phyloP scores from a whole-genome alignment of 139 green algal species.

The Eudorina sp. region DNA sequence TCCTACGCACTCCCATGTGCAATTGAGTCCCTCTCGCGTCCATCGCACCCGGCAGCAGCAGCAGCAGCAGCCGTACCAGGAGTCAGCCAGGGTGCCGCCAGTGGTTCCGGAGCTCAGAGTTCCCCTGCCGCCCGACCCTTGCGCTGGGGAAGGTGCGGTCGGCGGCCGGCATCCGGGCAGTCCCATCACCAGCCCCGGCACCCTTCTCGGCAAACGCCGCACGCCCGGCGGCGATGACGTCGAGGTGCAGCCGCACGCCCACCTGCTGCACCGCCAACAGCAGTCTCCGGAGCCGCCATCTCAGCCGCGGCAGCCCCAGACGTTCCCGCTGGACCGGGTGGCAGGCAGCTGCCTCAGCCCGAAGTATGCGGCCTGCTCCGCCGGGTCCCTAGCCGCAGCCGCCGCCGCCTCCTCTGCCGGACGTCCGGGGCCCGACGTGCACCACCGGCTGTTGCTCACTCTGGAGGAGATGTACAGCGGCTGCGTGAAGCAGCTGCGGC shows the following conservation, averaged over 20 bases:
- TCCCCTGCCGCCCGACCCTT: background rate
- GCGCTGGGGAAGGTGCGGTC: background rate
- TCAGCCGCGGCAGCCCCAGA: background rate
- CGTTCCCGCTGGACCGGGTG: too few species aligned
- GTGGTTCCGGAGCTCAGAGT: background rate
- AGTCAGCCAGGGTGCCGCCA: too few species aligned
- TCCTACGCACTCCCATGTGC: too few species aligned
- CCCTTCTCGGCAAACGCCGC: slow-evolving; percentile 15
- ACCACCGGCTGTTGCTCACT: slow-evolving; percentile 9
- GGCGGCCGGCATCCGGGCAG: background rate
- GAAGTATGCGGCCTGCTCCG: background rate
- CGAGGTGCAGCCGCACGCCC: background rate
- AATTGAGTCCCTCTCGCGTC: too few species aligned
- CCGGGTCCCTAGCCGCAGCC: background rate
- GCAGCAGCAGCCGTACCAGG: background rate
- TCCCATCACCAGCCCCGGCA: background rate
- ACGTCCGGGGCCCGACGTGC: background rate
- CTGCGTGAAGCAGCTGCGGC: slow-evolving; percentile 45
- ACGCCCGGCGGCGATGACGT: background rate
- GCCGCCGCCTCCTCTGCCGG: background rate
- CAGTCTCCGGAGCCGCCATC: background rate
- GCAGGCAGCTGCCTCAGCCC: too few species aligned
- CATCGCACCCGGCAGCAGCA: background rate
- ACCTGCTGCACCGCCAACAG: background rate
- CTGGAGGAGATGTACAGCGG: slow-evolving; percentile 52